Evolutionary conservation across 345 rosid genomes (phyloP), one percentile per base, ranked within the genome.

Genomic region (Syzygium aqueum): DNA sequence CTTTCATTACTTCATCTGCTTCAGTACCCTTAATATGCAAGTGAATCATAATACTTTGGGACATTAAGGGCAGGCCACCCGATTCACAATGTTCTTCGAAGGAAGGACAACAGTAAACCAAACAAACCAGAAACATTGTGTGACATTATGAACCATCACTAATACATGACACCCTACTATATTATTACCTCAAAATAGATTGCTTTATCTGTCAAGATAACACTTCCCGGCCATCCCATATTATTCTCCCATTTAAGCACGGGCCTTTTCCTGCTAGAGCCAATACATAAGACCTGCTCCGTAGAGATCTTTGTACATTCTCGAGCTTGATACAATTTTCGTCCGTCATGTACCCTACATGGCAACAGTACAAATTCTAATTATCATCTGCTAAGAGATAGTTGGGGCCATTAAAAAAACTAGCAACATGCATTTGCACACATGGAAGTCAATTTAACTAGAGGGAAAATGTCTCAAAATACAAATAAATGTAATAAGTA

Each of bases 221-320:
- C 94, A 90, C 93, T 96, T 87, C 99, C 99, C 1, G 99, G 99
- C 99, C 98, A 97, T 85, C 97, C 98, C 88, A 95, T 94, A 89
- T 95, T 94, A 88, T 95, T 95, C 87, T 95, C 97, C 99, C 99
- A 97, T 88, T 94, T 96, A 78, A 97, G 93, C 89, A 96, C 99
- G 78, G 99, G 99, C 77, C 92, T 94, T 90, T 97, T 97, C 92
- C 93, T 92, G 94, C 95, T 93, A 86, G 98, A 90, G 85, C 93
- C 99, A 87, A 94, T 88, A 91, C 98, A 97, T 89, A 96, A 91
- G 85, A 97, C 91, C 90, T 91, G 92, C 93, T 97, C 99, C 67
- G 89, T 88, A 56, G 93, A 91, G 85, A 93, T 87, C 90, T 90
- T 89, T 25, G 93, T 92, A 90, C 82, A 83, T 59, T 94, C 94